A percentile compares a stretch with the other conserved stretches of the same genome.
Conservation (phyloP, 331 rosid species). For the Rosa hybrid region DNA sequence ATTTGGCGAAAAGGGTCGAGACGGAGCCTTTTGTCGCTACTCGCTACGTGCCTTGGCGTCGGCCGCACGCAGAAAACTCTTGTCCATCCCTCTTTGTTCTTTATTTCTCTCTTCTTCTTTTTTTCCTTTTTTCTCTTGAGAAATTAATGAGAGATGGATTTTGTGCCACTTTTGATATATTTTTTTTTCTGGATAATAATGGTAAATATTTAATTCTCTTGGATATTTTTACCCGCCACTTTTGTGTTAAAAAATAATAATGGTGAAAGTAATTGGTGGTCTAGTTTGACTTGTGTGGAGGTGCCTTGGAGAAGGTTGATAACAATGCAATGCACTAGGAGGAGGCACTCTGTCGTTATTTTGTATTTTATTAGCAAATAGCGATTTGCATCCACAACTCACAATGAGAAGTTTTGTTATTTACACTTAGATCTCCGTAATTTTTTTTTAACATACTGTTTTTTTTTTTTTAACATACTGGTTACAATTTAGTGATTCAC, state of each 20-base stretch:
- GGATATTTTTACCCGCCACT: background rate
- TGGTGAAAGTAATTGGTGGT: background rate
- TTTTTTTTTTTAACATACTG: too few species aligned
- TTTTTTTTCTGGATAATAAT: background rate
- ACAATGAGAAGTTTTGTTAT: too few species aligned
- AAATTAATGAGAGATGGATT: background rate
- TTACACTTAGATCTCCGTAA: too few species aligned
- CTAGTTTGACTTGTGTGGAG: background rate
- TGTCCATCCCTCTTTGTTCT: constrained; percentile 1
- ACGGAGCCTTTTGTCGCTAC: constrained; percentile 86
- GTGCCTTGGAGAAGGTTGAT: background rate
- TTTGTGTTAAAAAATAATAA: background rate
- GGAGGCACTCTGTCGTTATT: background rate
- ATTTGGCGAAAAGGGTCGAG: constrained; percentile 37
- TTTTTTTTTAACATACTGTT: too few species aligned
- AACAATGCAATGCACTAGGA: background rate
- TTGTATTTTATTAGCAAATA: background rate
- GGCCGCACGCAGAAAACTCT: constrained; percentile 69
- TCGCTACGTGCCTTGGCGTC: constrained; percentile 91
- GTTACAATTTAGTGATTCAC: too few species aligned
- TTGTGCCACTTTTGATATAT: background rate
- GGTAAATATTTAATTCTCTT: background rate
- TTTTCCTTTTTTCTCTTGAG: background rate
- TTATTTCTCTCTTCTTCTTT: constrained; percentile 11
- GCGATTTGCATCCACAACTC: background rate